These are phyloP conservation scores for Crucibulum laeve DNA, from an alignment of 768 basidiomycete species.

Conservation along the genomic window DNA sequence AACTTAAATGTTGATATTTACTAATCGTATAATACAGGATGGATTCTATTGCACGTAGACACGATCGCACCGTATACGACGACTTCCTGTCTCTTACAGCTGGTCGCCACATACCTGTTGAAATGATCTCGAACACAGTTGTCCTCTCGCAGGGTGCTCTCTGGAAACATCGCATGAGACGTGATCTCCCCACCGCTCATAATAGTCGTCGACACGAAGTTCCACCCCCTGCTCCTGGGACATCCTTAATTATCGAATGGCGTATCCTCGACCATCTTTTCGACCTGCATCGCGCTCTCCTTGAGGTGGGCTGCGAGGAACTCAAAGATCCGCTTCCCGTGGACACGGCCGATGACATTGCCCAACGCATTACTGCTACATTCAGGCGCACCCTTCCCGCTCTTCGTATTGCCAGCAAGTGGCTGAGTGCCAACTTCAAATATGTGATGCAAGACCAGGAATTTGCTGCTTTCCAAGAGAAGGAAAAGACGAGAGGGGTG, in stretches of 20 bases:
- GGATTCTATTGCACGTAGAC: conserved; percentile 41
- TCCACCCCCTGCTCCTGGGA: conserved; percentile 21
- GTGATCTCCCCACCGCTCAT: conserved; percentile 29
- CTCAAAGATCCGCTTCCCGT: conserved; percentile 52
- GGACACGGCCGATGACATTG: conserved; percentile 58
- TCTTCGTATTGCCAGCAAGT: conserved; percentile 83
- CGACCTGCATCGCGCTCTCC: conserved; percentile 54
- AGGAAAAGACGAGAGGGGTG: conserved; percentile 21
- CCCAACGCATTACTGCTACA: conserved; percentile 79
- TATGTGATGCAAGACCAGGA: conserved; percentile 52
- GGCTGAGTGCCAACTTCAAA: conserved; percentile 75
- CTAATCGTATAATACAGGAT: conserved; percentile 29
- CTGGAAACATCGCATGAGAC: conserved; percentile 80
- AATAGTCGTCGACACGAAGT: conserved; percentile 16
- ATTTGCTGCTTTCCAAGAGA: conserved; percentile 26
- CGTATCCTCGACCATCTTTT: conserved; percentile 67
- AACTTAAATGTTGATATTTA: conserved; percentile 6
- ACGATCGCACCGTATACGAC: conserved; percentile 42
- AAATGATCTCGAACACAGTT: conserved; percentile 71
- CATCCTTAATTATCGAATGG: conserved; percentile 49
- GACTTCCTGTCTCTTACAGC: conserved; percentile 61
- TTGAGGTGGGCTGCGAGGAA: conserved; percentile 63
- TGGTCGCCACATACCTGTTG: conserved; percentile 67
- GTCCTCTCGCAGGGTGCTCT: conserved; percentile 76
- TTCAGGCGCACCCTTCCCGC: conserved; percentile 86